Evolutionary conservation across 257 asterid species (phyloP).

Genomic region (Ligustrum vulgare): DNA sequence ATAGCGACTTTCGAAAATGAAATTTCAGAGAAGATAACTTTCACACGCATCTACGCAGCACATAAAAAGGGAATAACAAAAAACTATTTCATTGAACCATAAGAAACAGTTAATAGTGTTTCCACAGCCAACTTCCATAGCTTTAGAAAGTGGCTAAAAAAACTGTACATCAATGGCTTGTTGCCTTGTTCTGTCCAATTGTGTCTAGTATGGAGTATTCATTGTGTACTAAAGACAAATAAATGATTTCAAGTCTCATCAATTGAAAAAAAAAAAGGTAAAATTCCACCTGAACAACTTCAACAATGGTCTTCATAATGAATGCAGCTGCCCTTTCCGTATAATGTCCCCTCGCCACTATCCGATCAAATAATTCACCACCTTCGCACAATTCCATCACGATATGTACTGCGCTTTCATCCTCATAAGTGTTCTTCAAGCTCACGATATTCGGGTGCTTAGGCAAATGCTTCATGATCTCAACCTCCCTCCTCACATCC

Average conservation of each 20-base stretch:
- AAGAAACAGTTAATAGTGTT: not conserved
- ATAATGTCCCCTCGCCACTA: slow-evolving; percentile 75
- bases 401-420: slow-evolving; percentile 61
- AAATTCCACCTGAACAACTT: slow-evolving; percentile 64
- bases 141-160: not conserved
- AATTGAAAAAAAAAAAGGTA: not conserved
- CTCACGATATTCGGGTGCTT: slow-evolving; percentile 62
- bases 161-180: not conserved
- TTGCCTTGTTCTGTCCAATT: not conserved
- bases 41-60: not conserved
- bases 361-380: slow-evolving; percentile 71
- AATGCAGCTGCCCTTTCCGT: slow-evolving; percentile 71
- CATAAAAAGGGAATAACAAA: not conserved
- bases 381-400: slow-evolving; percentile 82
- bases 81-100: not conserved
- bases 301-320: slow-evolving; percentile 64
- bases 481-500: slow-evolving; percentile 77
- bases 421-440: slow-evolving; percentile 65
- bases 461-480: slow-evolving; percentile 75
- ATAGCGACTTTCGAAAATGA: not conserved
- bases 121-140: not conserved
- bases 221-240: not conserved
- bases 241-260: not conserved
- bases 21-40: not conserved
- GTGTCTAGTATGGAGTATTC: not conserved